Base-by-base conservation (phyloP, 257 asterid genomes). In the Solanum lycopersicoides region DNA sequence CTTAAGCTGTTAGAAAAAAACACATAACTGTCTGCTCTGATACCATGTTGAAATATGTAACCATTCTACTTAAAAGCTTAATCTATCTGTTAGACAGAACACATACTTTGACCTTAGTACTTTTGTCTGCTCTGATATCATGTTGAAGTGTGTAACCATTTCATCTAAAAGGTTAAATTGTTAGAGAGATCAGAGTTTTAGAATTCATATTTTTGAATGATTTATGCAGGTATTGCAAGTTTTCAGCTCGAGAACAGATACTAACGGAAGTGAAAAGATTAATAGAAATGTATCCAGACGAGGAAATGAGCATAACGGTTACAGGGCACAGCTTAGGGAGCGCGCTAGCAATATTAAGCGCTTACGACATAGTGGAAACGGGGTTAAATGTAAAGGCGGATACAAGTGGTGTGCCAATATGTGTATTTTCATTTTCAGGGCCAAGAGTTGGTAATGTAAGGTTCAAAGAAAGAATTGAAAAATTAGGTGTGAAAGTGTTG, bases 401-500 rank as follows among this genome's bases (percentile, higher is more conserved):
- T 42, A 13, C 59, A 0, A 86, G 83, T n/a, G 86, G 45, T 3
- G 87, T 87, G 14, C 92, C 93, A 7, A 86, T 91, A 4, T 85
- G 91, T 10, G 94, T 89, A 2, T 88, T 91, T 21, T 89, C 96
- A 12, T 93, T 91, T 34, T 89, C 90, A 0, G 95, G 95, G 6
- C 95, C 96, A 12, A 88, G 96, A 66, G 96, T 93, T 6, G 95
- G 96, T 74, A 93, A 93, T 25, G 60, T 34, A 3, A 91, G 93
- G 37, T 93, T 93, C 87, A 90, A 86, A 82, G 87, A 87, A 73
- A 86, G 95, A 50, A 20, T 85, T 0, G 94, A 92, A 50, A n/a
- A 14, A 60, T 59, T 93, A 4, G 96, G 94, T 35, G 72, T 90
- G 0, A 93, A 92, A 50, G 96, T 91, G 34, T 23, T 93, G 37